Conservation (phyloP, 1,139 yeast genomes). For the Casaregolazyma suthepensis region DNA sequence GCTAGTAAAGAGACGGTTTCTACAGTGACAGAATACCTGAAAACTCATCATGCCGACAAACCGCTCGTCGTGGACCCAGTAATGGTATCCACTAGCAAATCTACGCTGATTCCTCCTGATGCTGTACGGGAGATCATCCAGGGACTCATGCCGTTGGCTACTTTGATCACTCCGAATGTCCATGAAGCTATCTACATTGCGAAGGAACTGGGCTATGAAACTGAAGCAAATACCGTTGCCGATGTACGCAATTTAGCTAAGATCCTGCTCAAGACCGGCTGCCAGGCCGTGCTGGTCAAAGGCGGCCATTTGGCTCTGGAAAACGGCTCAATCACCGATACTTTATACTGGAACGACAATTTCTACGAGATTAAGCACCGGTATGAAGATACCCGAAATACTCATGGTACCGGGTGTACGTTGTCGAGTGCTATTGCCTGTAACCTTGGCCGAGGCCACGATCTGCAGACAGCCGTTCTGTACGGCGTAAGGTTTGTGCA, state of each 20-base stretch:
- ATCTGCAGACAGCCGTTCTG: constrained; percentile 45
- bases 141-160: constrained; percentile 48
- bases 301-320: constrained; percentile 71
- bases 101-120: constrained; percentile 44
- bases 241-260: constrained; percentile 42
- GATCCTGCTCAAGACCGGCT: constrained; percentile 38
- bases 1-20: constrained; percentile 51
- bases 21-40: constrained; percentile 32
- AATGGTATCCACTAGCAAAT: constrained; percentile 74
- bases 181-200: constrained; percentile 52
- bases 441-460: constrained; percentile 52
- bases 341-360: constrained; percentile 43
- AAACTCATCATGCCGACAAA: constrained; percentile 31
- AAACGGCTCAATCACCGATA: constrained; percentile 43
- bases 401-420: constrained; percentile 94
- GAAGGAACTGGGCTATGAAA: constrained; percentile 6
- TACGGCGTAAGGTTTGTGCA: constrained; percentile 62
- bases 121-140: constrained; percentile 43
- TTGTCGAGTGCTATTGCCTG: constrained; percentile 77
- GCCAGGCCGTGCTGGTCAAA: constrained; percentile 59
- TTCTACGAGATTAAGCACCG: constrained; percentile 46
- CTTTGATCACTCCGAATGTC: constrained; percentile 71
- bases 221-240: constrained; percentile 23
- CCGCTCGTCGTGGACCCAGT: constrained; percentile 70
- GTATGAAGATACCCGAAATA: constrained; percentile 45